A percentile compares a stretch with the other conserved stretches of the same genome.
Conservation (phyloP, 2,329 filamentous ascomycete species). For the Ophiostoma novo-ulmi region DNA sequence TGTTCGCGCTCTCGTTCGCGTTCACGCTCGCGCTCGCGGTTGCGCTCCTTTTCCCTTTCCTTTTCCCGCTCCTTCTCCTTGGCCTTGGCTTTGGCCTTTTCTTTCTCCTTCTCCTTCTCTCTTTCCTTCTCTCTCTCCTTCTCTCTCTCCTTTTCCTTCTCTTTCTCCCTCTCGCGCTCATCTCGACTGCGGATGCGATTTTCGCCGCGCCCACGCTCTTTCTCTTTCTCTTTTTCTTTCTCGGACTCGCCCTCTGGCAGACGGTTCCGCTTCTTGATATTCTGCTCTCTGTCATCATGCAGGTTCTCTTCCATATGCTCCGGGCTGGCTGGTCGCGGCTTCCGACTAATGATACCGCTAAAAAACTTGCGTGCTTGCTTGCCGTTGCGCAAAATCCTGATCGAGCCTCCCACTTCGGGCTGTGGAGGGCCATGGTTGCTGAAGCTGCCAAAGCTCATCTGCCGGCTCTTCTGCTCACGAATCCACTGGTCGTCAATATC, state of each 20-base stretch:
- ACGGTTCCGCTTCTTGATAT: constrained; percentile 13
- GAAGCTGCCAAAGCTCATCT: constrained; percentile 29
- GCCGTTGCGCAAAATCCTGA: constrained; percentile 37
- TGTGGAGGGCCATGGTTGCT: constrained; percentile 27
- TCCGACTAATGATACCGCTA: constrained; percentile 39
- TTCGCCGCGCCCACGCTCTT: not conserved
- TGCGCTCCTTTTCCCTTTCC: not conserved
- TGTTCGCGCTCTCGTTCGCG: constrained; percentile 19
- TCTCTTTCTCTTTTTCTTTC: not conserved
- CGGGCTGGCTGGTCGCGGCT: constrained; percentile 31
- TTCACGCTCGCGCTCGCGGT: constrained; percentile 17
- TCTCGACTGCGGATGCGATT: constrained; percentile 17
- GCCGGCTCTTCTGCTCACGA: constrained; percentile 29
- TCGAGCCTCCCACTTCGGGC: constrained; percentile 35
- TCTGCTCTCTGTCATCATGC: constrained; percentile 8
- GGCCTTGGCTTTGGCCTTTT: constrained; percentile 9
- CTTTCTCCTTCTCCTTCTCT: constrained; percentile 2
- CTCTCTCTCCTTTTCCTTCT: constrained; percentile 19
- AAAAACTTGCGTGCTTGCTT: constrained; percentile 42
- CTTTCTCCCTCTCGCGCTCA: constrained; percentile 20
- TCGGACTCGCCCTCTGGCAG: not conserved
- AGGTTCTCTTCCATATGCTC: constrained; percentile 26
- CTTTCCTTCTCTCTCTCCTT: constrained; percentile 28
- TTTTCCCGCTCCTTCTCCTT: constrained; percentile 18
- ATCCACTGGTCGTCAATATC: constrained; percentile 37